phyloP scores from a whole-genome alignment of 768 basidiomycete species.

The Lactarius hatsudake region DNA sequence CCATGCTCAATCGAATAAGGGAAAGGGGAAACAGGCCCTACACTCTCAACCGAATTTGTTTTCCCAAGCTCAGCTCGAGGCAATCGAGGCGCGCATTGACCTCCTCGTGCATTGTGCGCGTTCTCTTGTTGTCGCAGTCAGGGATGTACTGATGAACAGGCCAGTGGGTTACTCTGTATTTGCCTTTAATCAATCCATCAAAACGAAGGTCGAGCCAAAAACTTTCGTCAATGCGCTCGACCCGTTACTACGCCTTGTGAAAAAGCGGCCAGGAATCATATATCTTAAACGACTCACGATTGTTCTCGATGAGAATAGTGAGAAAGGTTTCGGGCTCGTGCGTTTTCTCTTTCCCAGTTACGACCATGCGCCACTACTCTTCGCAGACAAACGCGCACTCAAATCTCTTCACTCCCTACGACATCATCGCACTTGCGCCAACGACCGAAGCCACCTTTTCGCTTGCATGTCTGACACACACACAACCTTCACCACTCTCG shows the following conservation, averaged over 20 bases:
- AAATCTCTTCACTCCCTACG: slow-evolving; percentile 60
- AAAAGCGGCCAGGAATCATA: slow-evolving; percentile 55
- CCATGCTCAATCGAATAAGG: slow-evolving; percentile 46
- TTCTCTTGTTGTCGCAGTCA: neutral
- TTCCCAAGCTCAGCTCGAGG: slow-evolving; percentile 53
- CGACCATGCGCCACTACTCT: neutral
- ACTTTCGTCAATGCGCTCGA: slow-evolving; percentile 64
- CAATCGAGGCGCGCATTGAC: slow-evolving; percentile 63
- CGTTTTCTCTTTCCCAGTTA: slow-evolving; percentile 27
- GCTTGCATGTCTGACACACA: slow-evolving; percentile 77
- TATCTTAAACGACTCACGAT: slow-evolving; percentile 79
- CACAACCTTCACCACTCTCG: slow-evolving; percentile 68
- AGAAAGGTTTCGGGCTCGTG: slow-evolving; percentile 82
- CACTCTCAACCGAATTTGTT: slow-evolving; percentile 36
- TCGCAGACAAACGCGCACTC: slow-evolving; percentile 69
- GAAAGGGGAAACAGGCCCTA: slow-evolving; percentile 53
- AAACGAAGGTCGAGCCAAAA: slow-evolving; percentile 70
- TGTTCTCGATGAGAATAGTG: slow-evolving; percentile 76
- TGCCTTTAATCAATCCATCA: slow-evolving; percentile 70
- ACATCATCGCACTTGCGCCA: slow-evolving; percentile 73
- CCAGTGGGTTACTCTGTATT: slow-evolving; percentile 86
- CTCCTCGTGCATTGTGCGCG: slow-evolving; percentile 69
- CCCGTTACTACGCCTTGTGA: slow-evolving; percentile 55
- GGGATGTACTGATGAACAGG: slow-evolving; percentile 21
- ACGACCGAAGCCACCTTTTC: slow-evolving; percentile 72